Evolutionary conservation across 2,329 filamentous ascomycete species (phyloP), one percentile per base, ranked within the genome.

Genomic region (Fusarium zealandicum): DNA sequence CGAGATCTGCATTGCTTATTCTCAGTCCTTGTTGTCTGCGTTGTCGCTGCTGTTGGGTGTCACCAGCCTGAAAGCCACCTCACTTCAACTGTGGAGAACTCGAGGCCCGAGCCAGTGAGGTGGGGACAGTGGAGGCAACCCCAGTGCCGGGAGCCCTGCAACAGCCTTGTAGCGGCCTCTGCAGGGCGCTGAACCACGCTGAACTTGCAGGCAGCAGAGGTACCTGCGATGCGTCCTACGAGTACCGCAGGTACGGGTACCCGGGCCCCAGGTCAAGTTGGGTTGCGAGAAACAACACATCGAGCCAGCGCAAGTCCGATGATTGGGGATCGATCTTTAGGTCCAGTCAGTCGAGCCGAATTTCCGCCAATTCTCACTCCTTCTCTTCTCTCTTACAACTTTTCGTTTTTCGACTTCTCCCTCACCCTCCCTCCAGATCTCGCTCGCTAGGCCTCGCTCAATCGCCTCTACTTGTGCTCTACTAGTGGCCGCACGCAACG

Each of bases 241-340:
- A 46, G 36, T 31, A 46, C 31, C 41, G 41, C 47, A 58, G 55
- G 55, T 46, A 52, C 41, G 30, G 53, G 40, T 28, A 18, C 41
- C 48, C 18, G 28, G 33, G 17, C 25, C 39, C n/a, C n/a, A n/a
- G n/a, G n/a, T n/a, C 37, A 6, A 13, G 16, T 45, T 43, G 41
- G 38, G 44, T 45, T 57, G 54, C 49, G 58, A 57, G 37, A 49
- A 62, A 59, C 58, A 62, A 62, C 54, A 61, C 39, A 54, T 62
- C 46, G 27, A 62, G 36, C 36, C 41, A 54, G 51, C 53, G 49
- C 54, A 61, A 36, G 36, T 61, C 38, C 54, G 22, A 55, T 62
- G 59, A 63, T 61, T 63, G 56, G 55, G 56, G 59, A 63, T 63
- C 51, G 40, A 37, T 59, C 43, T 59, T 49, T 61, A 45, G 42